Evolutionary conservation across 2,329 filamentous ascomycete species (phyloP).

Genomic region (Hypoxylon rubiginosum): DNA sequence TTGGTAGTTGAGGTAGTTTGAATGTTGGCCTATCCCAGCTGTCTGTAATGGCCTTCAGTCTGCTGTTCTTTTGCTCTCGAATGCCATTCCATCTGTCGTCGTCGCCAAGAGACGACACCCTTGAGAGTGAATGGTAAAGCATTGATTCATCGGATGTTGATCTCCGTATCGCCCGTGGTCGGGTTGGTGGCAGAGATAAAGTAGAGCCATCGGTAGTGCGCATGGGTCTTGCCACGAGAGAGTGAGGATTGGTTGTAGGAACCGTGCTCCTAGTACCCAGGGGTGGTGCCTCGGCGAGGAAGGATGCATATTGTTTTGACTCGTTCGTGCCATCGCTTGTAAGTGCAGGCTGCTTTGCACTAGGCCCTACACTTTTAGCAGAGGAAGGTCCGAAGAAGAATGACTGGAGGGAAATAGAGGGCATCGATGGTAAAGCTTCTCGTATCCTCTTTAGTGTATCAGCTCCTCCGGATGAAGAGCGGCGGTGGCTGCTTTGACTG

Average conservation of each 20-base stretch:
- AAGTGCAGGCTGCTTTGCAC: slow-evolving; percentile 43
- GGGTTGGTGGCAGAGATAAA: slow-evolving; percentile 42
- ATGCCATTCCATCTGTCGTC: slow-evolving; percentile 85
- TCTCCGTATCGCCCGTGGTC: slow-evolving; percentile 63
- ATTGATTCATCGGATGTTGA: slow-evolving; percentile 84
- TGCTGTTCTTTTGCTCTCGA: slow-evolving; percentile 86
- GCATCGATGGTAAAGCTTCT: slow-evolving; percentile 67
- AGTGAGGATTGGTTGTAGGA: slow-evolving; percentile 28
- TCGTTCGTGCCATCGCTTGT: slow-evolving; percentile 38
- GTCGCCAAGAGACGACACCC: slow-evolving; percentile 86
- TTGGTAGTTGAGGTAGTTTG: slow-evolving; percentile 75
- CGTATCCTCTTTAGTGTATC: slow-evolving; percentile 70
- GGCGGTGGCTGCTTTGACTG: slow-evolving; percentile 60
- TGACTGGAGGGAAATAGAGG: slow-evolving; percentile 66
- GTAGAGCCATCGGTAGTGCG: slow-evolving; percentile 31
- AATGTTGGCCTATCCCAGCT: slow-evolving; percentile 85
- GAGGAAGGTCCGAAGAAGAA: slow-evolving; percentile 57
- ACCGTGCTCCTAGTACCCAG: slow-evolving; percentile 12
- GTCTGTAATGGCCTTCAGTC: slow-evolving; percentile 91
- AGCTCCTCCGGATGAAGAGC: slow-evolving; percentile 68
- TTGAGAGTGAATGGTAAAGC: slow-evolving; percentile 80
- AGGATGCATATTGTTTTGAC: slow-evolving; percentile 35
- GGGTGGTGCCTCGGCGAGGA: slow-evolving; percentile 18
- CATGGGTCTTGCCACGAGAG: slow-evolving; percentile 12
- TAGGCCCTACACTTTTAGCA: slow-evolving; percentile 42